Evolutionary conservation across 2,329 filamentous ascomycete species (phyloP), one percentile per base, ranked within the genome.

Genomic region (Teratosphaeria epicoccoides): DNA sequence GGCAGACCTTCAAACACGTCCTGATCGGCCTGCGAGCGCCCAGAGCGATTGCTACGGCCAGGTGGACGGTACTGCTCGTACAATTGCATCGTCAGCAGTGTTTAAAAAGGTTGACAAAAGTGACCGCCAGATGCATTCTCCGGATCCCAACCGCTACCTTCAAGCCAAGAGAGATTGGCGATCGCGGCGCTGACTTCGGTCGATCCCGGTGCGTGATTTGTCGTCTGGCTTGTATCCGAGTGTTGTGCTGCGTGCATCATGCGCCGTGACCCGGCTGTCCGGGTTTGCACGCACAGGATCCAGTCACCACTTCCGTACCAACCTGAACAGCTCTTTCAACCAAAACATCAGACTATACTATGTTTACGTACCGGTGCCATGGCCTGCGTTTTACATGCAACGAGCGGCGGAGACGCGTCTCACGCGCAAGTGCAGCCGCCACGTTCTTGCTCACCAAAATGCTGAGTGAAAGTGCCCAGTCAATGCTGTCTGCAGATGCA

Each of bases 1-100:
- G 91, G 91, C 10, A 96, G 78, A 54, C 89, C 88, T 76, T 80
- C 74, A 47, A 81, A 77, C 47, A 83, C 75, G 72, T 85, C 83
- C 49, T 77, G 72, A 58, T 80, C 77, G 43, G 71, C 72, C 55
- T 79, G 77, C 52, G 77, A 74, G 53, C 76, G 77, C 58, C 80
- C 75, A 28, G 44, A 24, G 23, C 23, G 25, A 54, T 79, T 78
- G 55, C 76, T 78, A 20, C 77, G 76, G 56, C 78, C 77, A 52
- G 76, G 75, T 45, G 76, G 75, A 49, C 78, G 73, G 59, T 80
- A 79, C 77, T 80, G 63, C 47, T 61, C 43, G 10, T 40, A 40
- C n/a, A 20, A 40, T 40, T 40, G 52, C 55, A 59, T 59, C 17
- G 52, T 59, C 46, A 59, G 56, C 47, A 26, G 14, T 46, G 22